Evolutionary conservation across 2,329 filamentous ascomycete species (phyloP).

Genomic region (Calonectria fujianensis): DNA sequence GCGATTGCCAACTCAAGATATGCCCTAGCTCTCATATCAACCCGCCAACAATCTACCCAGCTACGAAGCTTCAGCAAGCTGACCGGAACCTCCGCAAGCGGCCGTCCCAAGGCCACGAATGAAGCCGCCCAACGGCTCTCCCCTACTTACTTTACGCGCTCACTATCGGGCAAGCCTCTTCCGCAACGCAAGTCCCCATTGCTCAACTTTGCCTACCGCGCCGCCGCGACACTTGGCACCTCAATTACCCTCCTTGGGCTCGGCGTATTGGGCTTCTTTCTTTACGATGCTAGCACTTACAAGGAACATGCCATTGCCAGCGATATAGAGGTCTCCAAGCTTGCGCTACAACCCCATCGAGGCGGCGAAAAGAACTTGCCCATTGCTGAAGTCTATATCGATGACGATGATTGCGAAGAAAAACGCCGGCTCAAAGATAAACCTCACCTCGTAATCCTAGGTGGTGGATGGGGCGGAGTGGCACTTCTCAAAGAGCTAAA

Average conservation of each 20-base stretch:
- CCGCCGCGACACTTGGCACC: constrained; percentile 78
- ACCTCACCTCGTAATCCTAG: constrained; percentile 92
- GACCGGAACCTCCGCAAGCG: constrained; percentile 42
- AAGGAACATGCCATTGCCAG: constrained; percentile 78
- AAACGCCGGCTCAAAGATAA: constrained; percentile 87
- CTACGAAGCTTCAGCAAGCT: constrained; percentile 51
- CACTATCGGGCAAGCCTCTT: constrained; percentile 72
- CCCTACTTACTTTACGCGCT: constrained; percentile 58
- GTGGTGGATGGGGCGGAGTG: constrained; percentile 96
- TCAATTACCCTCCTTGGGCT: constrained; percentile 82
- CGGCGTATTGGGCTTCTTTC: constrained; percentile 88
- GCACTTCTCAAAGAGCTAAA: constrained; percentile 92
- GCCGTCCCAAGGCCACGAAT: constrained; percentile 32
- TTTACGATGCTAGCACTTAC: constrained; percentile 96
- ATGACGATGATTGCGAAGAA: constrained; percentile 87
- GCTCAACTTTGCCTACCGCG: constrained; percentile 79
- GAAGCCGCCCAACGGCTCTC: constrained; percentile 43
- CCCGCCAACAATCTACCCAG: constrained; percentile 42
- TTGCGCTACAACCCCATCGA: constrained; percentile 85
- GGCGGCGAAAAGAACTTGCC: constrained; percentile 97
- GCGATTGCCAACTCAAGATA: constrained; percentile 42
- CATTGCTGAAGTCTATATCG: constrained; percentile 89
- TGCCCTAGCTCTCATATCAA: constrained; percentile 39
- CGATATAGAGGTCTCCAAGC: constrained; percentile 89
- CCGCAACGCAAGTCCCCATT: constrained; percentile 68